Evolutionary conservation across 1,139 yeast species (phyloP), one percentile per base, ranked within the genome.

Genomic region (Trichomonascaceae sp.): DNA sequence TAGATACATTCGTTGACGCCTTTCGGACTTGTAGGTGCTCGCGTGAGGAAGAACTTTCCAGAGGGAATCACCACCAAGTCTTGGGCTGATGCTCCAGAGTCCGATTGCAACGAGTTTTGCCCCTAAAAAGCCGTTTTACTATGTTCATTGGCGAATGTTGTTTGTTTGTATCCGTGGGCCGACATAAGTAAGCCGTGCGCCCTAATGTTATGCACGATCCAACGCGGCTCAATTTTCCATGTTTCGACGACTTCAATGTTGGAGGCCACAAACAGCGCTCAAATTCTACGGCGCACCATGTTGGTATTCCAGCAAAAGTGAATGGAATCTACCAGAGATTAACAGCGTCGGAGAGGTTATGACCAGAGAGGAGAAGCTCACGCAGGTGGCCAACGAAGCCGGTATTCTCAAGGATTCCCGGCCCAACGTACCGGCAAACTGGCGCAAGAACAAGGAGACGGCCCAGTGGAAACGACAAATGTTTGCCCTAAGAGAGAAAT

Each of bases 1-100:
- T 53, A 62, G 28, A 89, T 65, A 53, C 95, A 85, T 55, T 89
- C 96, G 29, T 76, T 64, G 18, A 76, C 85, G 3, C 94, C 89
- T 52, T 82, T 82, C 11, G 94, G 95, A 5, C 93, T 79, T 13
- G 66, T 67, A 5, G 82, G 81, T 3, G 80, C 67, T 32, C 97
- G 64, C 17, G 80, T 67, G 32, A 87, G 64, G 50, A 67, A 80
- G 35, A 89, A 65, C 55, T 76, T 78, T 5, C 97, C 98, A 1
- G 78, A 69, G 2, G 94, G 84, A 33, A 89, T 67, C 50, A 71
- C 67, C 11, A 76, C 74, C 30, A 82, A 59, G 44, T 78, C 93
- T 47, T 76, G 82, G n/a, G n/a, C n/a, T n/a, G n/a, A n/a, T n/a
- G n/a, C n/a, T n/a, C n/a, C n/a, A n/a, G n/a, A n/a, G n/a, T n/a